Evolutionary conservation across 805 yeast genomes (phyloP).

Genomic region (Zygotorulaspora sp.): DNA sequence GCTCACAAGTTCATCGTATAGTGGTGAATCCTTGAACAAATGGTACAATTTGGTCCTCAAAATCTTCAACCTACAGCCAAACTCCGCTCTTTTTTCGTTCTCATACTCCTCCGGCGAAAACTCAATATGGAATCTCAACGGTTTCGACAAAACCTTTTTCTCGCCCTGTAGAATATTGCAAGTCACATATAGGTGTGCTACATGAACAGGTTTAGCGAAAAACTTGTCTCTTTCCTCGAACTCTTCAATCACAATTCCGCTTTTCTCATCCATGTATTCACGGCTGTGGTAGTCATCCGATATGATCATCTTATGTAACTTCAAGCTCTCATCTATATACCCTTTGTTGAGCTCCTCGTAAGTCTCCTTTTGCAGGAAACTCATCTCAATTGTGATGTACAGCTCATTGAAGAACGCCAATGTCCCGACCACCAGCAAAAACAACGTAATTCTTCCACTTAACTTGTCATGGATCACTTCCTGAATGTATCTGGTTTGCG

Average conservation of each 20-base stretch:
- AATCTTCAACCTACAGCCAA: conserved; percentile 63
- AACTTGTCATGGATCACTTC: conserved; percentile 28
- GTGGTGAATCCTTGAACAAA: conserved; percentile 46
- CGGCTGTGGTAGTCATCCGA: conserved; percentile 34
- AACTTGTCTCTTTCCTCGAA: conserved; percentile 54
- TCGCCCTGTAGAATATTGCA: conserved; percentile 39
- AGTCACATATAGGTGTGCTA: conserved; percentile 64
- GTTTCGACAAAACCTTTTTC: conserved; percentile 28
- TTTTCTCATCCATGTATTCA: conserved; percentile 31
- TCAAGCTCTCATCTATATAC: conserved; percentile 29
- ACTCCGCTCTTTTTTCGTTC: conserved; percentile 53
- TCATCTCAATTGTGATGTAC: conserved; percentile 35
- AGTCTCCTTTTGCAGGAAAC: conserved; percentile 31
- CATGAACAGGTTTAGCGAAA: conserved; percentile 69
- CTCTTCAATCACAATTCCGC: conserved; percentile 34
- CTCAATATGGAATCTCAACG: conserved; percentile 62
- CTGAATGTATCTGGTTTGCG: conserved; percentile 17
- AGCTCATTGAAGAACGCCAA: conserved; percentile 34
- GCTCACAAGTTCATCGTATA: conserved; percentile 27
- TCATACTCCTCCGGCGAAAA: conserved; percentile 79
- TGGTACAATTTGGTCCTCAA: conserved; percentile 53
- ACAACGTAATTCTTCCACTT: conserved; percentile 35
- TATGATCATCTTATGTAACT: conserved; percentile 29
- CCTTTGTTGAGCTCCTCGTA: conserved; percentile 32
- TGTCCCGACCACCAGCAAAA: conserved; percentile 29